Evolutionary conservation across 2,329 filamentous ascomycete genomes (phyloP).

Genomic region (Grosmannia penicillata): DNA sequence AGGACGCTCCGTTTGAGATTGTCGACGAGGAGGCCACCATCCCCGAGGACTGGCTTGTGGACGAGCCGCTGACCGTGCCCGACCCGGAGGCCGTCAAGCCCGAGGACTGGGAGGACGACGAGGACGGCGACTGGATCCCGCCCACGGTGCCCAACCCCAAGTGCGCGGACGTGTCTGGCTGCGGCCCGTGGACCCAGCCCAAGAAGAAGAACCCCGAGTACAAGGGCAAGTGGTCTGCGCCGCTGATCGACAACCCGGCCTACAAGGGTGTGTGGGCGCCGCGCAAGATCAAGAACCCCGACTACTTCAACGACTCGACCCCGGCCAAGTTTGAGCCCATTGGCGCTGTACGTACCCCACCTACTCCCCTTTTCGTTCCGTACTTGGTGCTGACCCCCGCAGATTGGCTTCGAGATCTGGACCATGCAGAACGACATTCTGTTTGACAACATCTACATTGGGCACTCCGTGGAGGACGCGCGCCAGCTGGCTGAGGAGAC

Average conservation of each 20-base stretch:
- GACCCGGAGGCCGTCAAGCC: slow-evolving; percentile 96
- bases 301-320: slow-evolving; percentile 93
- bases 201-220: slow-evolving; percentile 90
- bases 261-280: slow-evolving; percentile 97
- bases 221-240: slow-evolving; percentile 97
- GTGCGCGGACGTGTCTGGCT: slow-evolving; percentile 85
- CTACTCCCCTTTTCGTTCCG: not conserved
- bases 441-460: slow-evolving; percentile 99
- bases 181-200: slow-evolving; percentile 82
- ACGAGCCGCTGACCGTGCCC: slow-evolving; percentile 67
- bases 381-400: slow-evolving; percentile 7
- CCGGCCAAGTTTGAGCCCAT: slow-evolving; percentile 97
- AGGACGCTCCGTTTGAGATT: slow-evolving; percentile 94
- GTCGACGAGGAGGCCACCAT: slow-evolving; percentile 81
- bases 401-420: slow-evolving; percentile 99
- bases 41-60: slow-evolving; percentile 91
- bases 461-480: slow-evolving; percentile 88
- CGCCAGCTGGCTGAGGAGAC: slow-evolving; percentile 79
- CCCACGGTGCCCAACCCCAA: slow-evolving; percentile 91
- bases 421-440: slow-evolving; percentile 99
- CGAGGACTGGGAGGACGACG: slow-evolving; percentile 98
- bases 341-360: slow-evolving; percentile 62
- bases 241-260: slow-evolving; percentile 87
- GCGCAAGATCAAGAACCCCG: slow-evolving; percentile 91
- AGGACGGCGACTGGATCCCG: slow-evolving; percentile 93